Conservation (phyloP, 306 rosid genomes). For the Quercus mongolica region DNA sequence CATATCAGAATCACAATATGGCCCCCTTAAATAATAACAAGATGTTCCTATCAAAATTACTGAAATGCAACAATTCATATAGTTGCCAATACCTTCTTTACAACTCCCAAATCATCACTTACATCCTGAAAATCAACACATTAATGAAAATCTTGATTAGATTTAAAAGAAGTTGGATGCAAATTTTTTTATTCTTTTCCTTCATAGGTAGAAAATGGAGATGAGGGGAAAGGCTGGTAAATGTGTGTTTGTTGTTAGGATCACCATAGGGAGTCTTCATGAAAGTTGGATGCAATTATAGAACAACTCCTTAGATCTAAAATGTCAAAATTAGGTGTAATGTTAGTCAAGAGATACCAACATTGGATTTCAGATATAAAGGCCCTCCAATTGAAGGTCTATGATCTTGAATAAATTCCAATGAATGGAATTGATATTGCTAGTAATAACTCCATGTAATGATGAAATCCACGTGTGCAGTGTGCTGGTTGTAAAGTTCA, state of each 20-base stretch:
- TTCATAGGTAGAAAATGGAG: no score
- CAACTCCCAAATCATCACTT: conserved; percentile 81
- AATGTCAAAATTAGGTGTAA: neutral
- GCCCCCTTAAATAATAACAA: conserved; percentile 18
- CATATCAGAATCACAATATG: conserved; percentile 4
- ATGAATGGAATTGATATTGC: neutral
- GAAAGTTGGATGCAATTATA: neutral
- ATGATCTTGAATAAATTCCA: conserved; percentile 4
- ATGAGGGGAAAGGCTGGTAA: no score
- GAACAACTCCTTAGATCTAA: neutral
- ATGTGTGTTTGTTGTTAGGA: no score
- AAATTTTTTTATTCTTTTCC: no score
- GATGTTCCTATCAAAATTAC: neutral
- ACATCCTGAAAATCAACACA: conserved; percentile 59
- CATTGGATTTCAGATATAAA: neutral
- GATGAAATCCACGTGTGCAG: neutral
- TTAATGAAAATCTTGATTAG: conserved; percentile 16
- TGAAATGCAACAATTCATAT: neutral
- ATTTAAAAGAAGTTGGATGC: neutral
- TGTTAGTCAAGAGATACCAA: neutral
- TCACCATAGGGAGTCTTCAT: no score
- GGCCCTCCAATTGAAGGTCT: conserved; percentile 4
- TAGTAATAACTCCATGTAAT: neutral
- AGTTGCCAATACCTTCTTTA: conserved; percentile 68
- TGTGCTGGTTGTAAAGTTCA: neutral